These are phyloP conservation scores for Pseudopithomyces chartarum DNA, from an alignment of 2,329 filamentous ascomycete species.

Conservation along the genomic window DNA sequence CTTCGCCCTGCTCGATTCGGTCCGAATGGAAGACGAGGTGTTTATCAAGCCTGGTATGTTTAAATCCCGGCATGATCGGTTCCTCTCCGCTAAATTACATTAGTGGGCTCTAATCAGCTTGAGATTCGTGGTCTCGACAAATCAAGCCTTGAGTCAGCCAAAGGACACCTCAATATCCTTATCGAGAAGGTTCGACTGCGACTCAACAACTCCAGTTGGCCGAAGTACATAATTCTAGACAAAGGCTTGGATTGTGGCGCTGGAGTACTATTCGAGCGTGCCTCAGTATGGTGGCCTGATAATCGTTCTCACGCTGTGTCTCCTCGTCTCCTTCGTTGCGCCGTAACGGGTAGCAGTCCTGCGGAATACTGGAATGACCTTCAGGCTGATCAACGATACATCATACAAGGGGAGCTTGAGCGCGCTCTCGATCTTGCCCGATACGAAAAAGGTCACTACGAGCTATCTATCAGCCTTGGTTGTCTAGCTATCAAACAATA, in stretches of 20 bases:
- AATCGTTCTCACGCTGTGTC: slow-evolving; percentile 17
- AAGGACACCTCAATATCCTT: slow-evolving; percentile 24
- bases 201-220: slow-evolving; percentile 10
- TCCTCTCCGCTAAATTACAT: slow-evolving; percentile 9
- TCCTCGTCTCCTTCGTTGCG: slow-evolving; percentile 23
- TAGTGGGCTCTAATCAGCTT: slow-evolving; percentile 16
- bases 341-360: slow-evolving; percentile 23
- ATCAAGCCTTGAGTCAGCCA: slow-evolving; percentile 23
- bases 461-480: slow-evolving; percentile 34
- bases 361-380: slow-evolving; percentile 28
- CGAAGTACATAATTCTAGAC: slow-evolving; percentile 32
- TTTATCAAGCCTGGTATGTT: slow-evolving; percentile 22
- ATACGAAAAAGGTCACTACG: slow-evolving; percentile 30
- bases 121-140: slow-evolving; percentile 26
- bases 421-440: slow-evolving; percentile 26
- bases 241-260: slow-evolving; percentile 24
- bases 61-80: background rate
- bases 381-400: slow-evolving; percentile 14
- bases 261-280: slow-evolving; percentile 19
- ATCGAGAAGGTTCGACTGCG: slow-evolving; percentile 25
- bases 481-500: slow-evolving; percentile 18
- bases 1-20: slow-evolving; percentile 32
- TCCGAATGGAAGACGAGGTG: slow-evolving; percentile 33
- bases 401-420: slow-evolving; percentile 24
- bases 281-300: slow-evolving; percentile 35